phyloP scores from a whole-genome alignment of 1,284 basidiomycete species.

The Schizopora paradoxa region DNA sequence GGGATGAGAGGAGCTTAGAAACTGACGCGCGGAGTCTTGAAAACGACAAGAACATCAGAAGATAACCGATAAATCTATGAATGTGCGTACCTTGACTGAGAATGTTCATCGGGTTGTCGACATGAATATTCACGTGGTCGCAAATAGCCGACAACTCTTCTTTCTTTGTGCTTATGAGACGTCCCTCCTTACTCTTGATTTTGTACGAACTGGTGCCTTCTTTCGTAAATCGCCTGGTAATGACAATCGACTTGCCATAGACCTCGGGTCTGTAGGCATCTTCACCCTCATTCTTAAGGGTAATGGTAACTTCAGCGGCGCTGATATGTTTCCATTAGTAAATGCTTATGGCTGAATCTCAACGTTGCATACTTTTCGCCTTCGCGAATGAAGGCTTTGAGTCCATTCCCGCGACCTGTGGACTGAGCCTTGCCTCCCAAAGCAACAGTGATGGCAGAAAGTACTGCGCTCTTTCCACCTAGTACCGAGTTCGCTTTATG shows the following conservation, averaged over 20 bases:
- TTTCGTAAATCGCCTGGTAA: constrained; percentile 78
- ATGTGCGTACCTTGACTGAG: constrained; percentile 71
- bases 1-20: constrained; percentile 79
- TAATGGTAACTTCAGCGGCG: constrained; percentile 72
- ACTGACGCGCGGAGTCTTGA: constrained; percentile 59
- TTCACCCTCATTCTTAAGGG: constrained; percentile 82
- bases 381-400: constrained; percentile 87
- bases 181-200: constrained; percentile 70
- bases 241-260: constrained; percentile 81
- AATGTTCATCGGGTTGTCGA: constrained; percentile 96
- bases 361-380: constrained; percentile 61
- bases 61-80: no score
- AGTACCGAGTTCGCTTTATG: constrained; percentile 3
- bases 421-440: constrained; percentile 88
- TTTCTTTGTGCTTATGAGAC: constrained; percentile 71
- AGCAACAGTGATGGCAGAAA: constrained; percentile 91
- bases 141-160: constrained; percentile 84
- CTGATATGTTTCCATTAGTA: constrained; percentile 38
- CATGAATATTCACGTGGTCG: constrained; percentile 94
- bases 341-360: no score
- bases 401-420: constrained; percentile 83
- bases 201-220: constrained; percentile 79
- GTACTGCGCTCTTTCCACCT: constrained; percentile 94
- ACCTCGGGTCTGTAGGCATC: constrained; percentile 83
- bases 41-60: not conserved